Percentiles rank a stretch among this genome's conserved stretches.
Conservation (phyloP, 2,329 filamentous ascomycete genomes). For the Fusarium tuaranense region DNA sequence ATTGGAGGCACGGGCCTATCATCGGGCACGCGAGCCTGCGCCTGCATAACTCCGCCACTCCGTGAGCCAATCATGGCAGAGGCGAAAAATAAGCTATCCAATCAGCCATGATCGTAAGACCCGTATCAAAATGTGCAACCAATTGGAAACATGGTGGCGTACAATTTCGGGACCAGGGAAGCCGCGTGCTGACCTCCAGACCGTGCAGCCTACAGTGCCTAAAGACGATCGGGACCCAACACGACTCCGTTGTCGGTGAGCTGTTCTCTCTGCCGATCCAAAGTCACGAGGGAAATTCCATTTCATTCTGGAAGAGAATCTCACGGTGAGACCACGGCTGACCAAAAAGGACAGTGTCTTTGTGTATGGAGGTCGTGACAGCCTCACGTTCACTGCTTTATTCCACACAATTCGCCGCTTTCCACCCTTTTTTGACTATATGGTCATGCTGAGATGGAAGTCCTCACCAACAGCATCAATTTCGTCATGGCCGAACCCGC, state of each 20-base stretch:
- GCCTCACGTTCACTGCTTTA: slow-evolving; percentile 31
- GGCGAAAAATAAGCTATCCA: background rate
- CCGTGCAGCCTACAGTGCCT: background rate
- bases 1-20: slow-evolving; percentile 32
- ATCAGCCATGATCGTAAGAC: background rate
- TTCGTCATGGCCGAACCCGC: slow-evolving; percentile 37
- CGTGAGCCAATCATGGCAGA: slow-evolving; percentile 30
- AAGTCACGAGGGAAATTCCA: slow-evolving; percentile 10
- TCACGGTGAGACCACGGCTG: slow-evolving; percentile 31
- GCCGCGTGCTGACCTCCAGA: background rate
- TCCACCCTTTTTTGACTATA: slow-evolving; percentile 7
- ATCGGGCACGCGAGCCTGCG: slow-evolving; percentile 37
- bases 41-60: slow-evolving; percentile 32
- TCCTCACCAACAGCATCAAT: slow-evolving; percentile 21
- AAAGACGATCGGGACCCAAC: background rate
- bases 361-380: slow-evolving; percentile 29
- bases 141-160: slow-evolving; percentile 17
- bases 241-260: slow-evolving; percentile 5
- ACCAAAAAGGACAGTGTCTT: slow-evolving; percentile 26
- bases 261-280: background rate
- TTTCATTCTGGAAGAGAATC: slow-evolving; percentile 8
- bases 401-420: slow-evolving; percentile 21
- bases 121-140: slow-evolving; percentile 6
- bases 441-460: slow-evolving; percentile 27
- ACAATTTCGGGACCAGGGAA: slow-evolving; percentile 10